Base-by-base conservation (phyloP, 2,329 filamentous ascomycete genomes). In the Cladobotryum mycophilum region DNA sequence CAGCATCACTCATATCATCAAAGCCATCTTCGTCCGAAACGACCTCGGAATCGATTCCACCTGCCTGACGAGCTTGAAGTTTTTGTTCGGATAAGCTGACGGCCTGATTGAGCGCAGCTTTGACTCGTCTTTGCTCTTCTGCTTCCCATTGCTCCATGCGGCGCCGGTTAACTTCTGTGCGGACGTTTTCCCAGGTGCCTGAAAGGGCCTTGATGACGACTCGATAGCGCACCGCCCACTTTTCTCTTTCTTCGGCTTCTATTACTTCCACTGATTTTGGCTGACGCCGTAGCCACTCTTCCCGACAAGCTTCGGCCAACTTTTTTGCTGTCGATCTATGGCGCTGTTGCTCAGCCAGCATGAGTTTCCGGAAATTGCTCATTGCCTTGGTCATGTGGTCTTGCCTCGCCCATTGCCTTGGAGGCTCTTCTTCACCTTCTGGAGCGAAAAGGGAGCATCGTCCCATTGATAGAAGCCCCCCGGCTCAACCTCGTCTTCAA, bases 371-470 rank as follows among this genome's bases (percentile, higher is more conserved):
- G 59, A 97, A 92, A 59, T 91, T 86, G 12, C 85, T 64, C 52
- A 87, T 85, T 54, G 95, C 91, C 43, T 85, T 84, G 42, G 87
- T 76, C 48, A 97, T 76, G 64, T 97, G 88, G 62, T 97, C 91
- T 62, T 82, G 80, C 58, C 95, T 90, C n/a, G 86, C 84, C 75
- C 89, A 97, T 61, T 93, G 89, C 47, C 80, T 78, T 0, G 82
- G 80, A 0, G 88, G 88, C 60, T 95, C 87, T 51, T 88, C 84
- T 53, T 72, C 73, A 12, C 82, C 75, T 55, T 93, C 88, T 0
- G 88, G 87, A 15, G 84, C 76, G 59, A 88, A 93, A 20, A 85
- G 71, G 2, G 84, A 85, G 63, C 88, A 92, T 53, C 78, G 76
- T 53, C 83, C 81, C 48, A 77, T 72, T 46, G 86, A 89, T 25